These are phyloP conservation scores for Candida ovalis DNA, from an alignment of 805 yeast species.

Conservation along the genomic window DNA sequence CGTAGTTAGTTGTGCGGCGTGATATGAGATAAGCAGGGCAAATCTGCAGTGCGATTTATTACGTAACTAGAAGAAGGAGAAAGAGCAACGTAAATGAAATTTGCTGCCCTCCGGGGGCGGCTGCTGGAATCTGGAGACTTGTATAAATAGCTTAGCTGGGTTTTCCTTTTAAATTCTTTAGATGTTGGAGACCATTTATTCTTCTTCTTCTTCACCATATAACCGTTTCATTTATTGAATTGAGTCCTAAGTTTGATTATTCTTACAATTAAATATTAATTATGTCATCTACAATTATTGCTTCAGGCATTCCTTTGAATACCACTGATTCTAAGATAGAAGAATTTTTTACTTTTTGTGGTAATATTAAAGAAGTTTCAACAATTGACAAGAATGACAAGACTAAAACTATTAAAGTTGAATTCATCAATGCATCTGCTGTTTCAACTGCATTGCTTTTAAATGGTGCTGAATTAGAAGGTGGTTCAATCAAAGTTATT, in stretches of 20 bases:
- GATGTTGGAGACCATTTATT: too few relatives aligned
- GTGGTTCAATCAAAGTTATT: conserved; percentile 47
- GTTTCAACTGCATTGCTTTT: conserved; percentile 66
- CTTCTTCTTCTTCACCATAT: too few relatives aligned
- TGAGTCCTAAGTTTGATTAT: background rate
- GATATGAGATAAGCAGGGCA: too few relatives aligned
- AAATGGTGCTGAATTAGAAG: conserved; percentile 71
- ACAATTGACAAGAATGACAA: conserved; percentile 30
- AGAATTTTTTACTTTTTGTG: conserved; percentile 76
- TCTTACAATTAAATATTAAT: background rate
- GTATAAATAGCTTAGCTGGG: too few relatives aligned
- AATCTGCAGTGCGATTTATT: too few relatives aligned
- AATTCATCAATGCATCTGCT: conserved; percentile 56
- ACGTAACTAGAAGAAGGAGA: too few relatives aligned
- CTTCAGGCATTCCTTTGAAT: conserved; percentile 49
- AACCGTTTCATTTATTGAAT: too few relatives aligned
- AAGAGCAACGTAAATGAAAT: too few relatives aligned
- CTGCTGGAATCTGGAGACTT: too few relatives aligned
- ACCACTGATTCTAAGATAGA: conserved; percentile 48
- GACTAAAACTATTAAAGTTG: conserved; percentile 42
- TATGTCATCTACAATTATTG: conserved; percentile 42
- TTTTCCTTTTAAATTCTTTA: too few relatives aligned
- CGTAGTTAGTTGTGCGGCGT: too few relatives aligned
- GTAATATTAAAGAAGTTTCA: conserved; percentile 40
- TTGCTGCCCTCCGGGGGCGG: too few relatives aligned